Conservation (phyloP, 495 filamentous ascomycete species). For the Hypoxylon fuscum region DNA sequence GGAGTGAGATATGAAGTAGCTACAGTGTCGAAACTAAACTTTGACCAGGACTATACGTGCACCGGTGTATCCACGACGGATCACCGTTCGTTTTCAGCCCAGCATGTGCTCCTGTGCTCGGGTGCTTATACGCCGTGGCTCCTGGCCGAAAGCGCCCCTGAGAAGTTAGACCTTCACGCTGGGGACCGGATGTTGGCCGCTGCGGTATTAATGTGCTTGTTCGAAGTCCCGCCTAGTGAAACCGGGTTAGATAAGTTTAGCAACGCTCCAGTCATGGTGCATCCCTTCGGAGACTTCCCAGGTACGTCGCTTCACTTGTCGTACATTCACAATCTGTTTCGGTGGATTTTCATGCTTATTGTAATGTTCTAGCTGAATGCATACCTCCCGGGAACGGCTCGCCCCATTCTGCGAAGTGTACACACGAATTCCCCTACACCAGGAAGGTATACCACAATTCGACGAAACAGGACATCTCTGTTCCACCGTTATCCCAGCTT, state of each 20-base stretch:
- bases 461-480: constrained; percentile 30
- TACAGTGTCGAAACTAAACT: constrained; percentile 50
- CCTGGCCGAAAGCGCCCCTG: constrained; percentile 58
- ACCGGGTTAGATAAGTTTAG: constrained; percentile 39
- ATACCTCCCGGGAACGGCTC: constrained; percentile 32
- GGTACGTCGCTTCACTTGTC: constrained; percentile 13
- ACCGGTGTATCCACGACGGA: constrained; percentile 50
- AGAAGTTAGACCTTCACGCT: constrained; percentile 53
- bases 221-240: constrained; percentile 35
- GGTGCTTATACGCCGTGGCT: constrained; percentile 61
- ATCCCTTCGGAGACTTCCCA: constrained; percentile 26
- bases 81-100: constrained; percentile 49
- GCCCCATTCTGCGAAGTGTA: constrained; percentile 41
- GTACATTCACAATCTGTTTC: background rate
- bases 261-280: constrained; percentile 38
- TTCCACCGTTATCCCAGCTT: constrained; percentile 13
- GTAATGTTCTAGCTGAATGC: constrained; percentile 33
- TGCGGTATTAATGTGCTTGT: constrained; percentile 57
- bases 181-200: constrained; percentile 58
- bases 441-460: constrained; percentile 12
- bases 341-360: constrained; percentile 9
- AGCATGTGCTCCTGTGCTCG: constrained; percentile 54
- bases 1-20: constrained; percentile 59
- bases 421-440: constrained; percentile 46
- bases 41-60: constrained; percentile 50